Evolutionary conservation across 345 rosid genomes (phyloP), one percentile per base, ranked within the genome.

Genomic region (Hirschfeldia incana): DNA sequence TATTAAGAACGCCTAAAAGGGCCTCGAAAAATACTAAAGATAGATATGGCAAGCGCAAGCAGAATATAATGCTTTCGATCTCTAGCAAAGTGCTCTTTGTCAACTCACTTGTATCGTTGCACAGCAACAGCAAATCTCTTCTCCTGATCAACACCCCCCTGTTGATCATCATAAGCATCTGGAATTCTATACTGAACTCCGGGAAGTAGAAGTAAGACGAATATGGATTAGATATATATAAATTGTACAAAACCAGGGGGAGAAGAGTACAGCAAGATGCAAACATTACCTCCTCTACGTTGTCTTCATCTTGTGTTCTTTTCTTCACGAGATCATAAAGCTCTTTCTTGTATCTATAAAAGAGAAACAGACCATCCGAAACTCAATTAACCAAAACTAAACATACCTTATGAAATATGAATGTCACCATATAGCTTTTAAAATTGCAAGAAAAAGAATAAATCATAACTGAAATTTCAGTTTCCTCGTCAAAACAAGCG

Each of bases 161-260:
- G 97, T 44, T 83, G 84, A 88, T 94, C 98, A 88, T 94, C 98
- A 88, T 94, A 94, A 57, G 98, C 98, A 59, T 94, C 98, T 17
- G 98, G 98, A 87, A 94, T 87, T 82, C 90, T 83, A 80, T 94
- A 94, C 98, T 94, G 90, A 75, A 85, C 53, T 69, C 70, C 61
- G 65, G 73, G 26, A 64, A 33, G 46, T 30, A 68, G 70, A 60
- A 58, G 44, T 76, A 32, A 75, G 62, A 65, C 53, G 17, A 70
- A 65, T 30, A 55, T 55, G 44, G 15, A 57, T 80, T 70, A 77
- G 75, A 62, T 67, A 62, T 51, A 67, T n/a, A 78, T 1, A 21
- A 6, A 32, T 6, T 70, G 1, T 15, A 70, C 15, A 34, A 44
- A 76, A 55, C 44, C 34, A 58, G 3, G 34, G 58, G 64, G 21